Evolutionary conservation across 192 early-diverging fungal species (phyloP), one percentile per base, ranked within the genome.

Genomic region (Phycomyces blakesleeanus): DNA sequence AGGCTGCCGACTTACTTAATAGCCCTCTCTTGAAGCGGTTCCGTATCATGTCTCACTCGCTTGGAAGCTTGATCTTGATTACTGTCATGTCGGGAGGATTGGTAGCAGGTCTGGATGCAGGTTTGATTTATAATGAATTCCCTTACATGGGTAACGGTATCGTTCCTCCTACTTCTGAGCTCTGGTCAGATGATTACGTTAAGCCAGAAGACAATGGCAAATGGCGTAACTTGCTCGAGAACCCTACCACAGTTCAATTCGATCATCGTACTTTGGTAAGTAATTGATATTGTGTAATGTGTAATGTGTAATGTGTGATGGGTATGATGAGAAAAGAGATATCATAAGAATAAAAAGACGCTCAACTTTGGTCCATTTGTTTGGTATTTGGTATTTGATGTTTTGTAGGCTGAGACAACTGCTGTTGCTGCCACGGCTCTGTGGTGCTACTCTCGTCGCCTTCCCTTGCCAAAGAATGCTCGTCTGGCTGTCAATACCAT

Each of bases 81-180:
- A 97, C 96, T 14, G 89, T 90, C 18, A 75, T 98, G 58, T 93
- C 93, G 4, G 93, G 95, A 55, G 96, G 90, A 22, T 88, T 96
- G 73, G 96, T 98, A 9, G 96, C 96, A 44, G 96, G 96, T 16
- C 78, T 98, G 24, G 96, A 98, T 70, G 96, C 96, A 37, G 96
- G 97, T 9, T 77, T 98, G 25, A 84, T 97, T 53, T 98, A 97
- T 81, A 95, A 98, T 78, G 93, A 95, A 80, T 98, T 93, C 71
- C 97, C 97, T 2, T 79, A 81, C 52, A 98, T 98, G 97, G 97
- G 94, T 53, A 78, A 80, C 27, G 83, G 87, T 9, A 62, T 94
- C n/a, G 74, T 93, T 16, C 96, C 94, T 37, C 88, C 88, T 14
- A 77, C 71, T 24, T 68, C 73, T 3, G 89, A 92, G 57, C 81